A percentile compares a stretch with the other conserved stretches of the same genome.
Evolutionary conservation across 2,329 filamentous ascomycete species (phyloP).

Genomic region (Phaeosphaeria sp.): DNA sequence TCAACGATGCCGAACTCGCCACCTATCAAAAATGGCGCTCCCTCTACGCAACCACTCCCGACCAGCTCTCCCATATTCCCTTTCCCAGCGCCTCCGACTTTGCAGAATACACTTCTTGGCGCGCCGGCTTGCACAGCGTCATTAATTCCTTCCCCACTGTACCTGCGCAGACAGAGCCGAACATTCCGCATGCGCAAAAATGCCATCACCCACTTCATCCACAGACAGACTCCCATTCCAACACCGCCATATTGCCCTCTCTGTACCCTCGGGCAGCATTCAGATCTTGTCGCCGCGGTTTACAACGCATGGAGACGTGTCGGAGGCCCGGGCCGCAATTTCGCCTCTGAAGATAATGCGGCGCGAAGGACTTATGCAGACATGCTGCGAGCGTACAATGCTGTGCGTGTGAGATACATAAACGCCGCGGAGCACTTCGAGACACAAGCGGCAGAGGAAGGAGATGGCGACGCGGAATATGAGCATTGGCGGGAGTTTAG

Average conservation of each 20-base stretch:
- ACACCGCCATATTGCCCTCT: constrained; percentile 6
- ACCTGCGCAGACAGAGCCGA: background rate
- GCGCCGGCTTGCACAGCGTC: background rate
- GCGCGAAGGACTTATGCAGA: background rate
- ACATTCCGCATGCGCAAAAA: background rate
- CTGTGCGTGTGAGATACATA: constrained; percentile 7
- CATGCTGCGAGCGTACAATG: constrained; percentile 2
- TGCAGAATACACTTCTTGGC: background rate
- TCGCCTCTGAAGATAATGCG: background rate
- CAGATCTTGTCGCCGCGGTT: constrained; percentile 7
- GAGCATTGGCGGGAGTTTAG: background rate
- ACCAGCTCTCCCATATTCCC: background rate
- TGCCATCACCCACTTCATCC: background rate
- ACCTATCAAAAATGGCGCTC: background rate
- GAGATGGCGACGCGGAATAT: constrained; percentile 1
- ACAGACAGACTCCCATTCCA: background rate
- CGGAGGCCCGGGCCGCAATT: constrained; percentile 17
- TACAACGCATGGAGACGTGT: constrained; percentile 6
- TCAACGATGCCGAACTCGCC: background rate
- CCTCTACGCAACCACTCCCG: background rate
- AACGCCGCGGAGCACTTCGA: constrained; percentile 8
- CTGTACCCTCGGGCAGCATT: constrained; percentile 14
- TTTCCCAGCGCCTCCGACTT: background rate
- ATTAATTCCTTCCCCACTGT: background rate
- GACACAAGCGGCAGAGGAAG: constrained; percentile 1